phyloP scores from a whole-genome alignment of 768 basidiomycete genomes.

The Termitomyces sp. region DNA sequence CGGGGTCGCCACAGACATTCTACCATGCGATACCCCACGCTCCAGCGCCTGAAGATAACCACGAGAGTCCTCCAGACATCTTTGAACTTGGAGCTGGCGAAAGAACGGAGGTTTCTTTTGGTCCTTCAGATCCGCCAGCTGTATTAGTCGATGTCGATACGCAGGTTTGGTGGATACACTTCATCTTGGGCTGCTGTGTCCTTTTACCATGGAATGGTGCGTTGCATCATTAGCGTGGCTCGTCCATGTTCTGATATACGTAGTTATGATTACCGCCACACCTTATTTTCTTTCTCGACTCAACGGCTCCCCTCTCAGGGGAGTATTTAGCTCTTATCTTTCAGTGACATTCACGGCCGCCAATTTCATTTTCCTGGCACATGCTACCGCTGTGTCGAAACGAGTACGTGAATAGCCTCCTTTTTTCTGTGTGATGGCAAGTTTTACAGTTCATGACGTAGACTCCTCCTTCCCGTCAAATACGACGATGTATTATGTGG shows the following conservation, averaged over 20 bases:
- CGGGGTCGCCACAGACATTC: constrained; percentile 28
- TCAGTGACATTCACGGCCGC: constrained; percentile 56
- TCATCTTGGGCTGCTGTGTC: constrained; percentile 56
- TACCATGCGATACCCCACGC: constrained; percentile 42
- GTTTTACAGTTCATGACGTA: constrained; percentile 20
- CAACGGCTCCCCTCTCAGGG: constrained; percentile 46
- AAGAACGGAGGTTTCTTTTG: constrained; percentile 12
- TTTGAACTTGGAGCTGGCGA: constrained; percentile 27
- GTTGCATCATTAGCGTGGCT: constrained; percentile 10
- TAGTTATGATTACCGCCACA: constrained; percentile 83
- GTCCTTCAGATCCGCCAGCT: constrained; percentile 21
- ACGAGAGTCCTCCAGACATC: constrained; percentile 15
- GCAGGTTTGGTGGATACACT: constrained; percentile 56
- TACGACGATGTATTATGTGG: constrained; percentile 41
- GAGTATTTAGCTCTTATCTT: constrained; percentile 62
- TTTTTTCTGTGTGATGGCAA: background rate
- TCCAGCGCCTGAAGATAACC: constrained; percentile 23
- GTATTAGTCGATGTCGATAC: constrained; percentile 18
- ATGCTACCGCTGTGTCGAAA: constrained; percentile 67
- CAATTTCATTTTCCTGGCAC: constrained; percentile 66
- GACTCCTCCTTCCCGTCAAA: constrained; percentile 57
- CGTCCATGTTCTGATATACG: background rate
- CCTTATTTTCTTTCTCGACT: constrained; percentile 77
- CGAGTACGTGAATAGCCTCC: constrained; percentile 37
- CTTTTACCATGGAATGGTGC: constrained; percentile 88